phyloP scores from a whole-genome alignment of 2,329 filamentous ascomycete species.

The Fusarium falciforme region DNA sequence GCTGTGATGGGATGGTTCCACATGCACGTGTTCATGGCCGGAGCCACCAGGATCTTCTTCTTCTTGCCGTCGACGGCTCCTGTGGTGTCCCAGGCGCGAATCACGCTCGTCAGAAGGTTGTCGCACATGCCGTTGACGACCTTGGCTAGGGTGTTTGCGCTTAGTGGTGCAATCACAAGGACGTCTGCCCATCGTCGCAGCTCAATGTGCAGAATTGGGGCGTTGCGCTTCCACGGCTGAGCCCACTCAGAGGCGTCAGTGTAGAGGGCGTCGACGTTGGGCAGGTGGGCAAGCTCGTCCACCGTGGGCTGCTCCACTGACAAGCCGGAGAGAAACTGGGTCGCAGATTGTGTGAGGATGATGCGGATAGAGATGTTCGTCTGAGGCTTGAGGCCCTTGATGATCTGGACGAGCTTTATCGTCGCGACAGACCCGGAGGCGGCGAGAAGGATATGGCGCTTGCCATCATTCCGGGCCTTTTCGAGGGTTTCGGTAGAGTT shows the following conservation, averaged over 20 bases:
- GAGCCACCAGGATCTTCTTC: slow-evolving; percentile 80
- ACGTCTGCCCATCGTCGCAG: slow-evolving; percentile 82
- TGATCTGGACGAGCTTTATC: slow-evolving; percentile 82
- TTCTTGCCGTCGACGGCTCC: slow-evolving; percentile 67
- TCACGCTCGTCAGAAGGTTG: slow-evolving; percentile 77
- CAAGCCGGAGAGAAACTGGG: slow-evolving; percentile 81
- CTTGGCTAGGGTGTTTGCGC: slow-evolving; percentile 88
- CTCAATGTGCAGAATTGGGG: slow-evolving; percentile 91
- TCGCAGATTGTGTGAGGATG: slow-evolving; percentile 79
- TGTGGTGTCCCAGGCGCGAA: slow-evolving; percentile 89
- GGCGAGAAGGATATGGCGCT: slow-evolving; percentile 56
- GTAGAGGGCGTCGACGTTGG: slow-evolving; percentile 85
- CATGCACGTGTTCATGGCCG: slow-evolving; percentile 92
- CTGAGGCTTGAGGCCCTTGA: slow-evolving; percentile 64
- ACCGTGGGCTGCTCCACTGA: slow-evolving; percentile 80
- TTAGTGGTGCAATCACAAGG: slow-evolving; percentile 82
- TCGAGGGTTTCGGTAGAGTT: slow-evolving; percentile 49
- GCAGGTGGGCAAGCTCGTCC: slow-evolving; percentile 65
- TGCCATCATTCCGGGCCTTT: slow-evolving; percentile 51
- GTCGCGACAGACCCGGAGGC: slow-evolving; percentile 77
- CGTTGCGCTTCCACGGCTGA: slow-evolving; percentile 79
- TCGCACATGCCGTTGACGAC: slow-evolving; percentile 82
- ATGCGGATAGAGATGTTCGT: slow-evolving; percentile 82
- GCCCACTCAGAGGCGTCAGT: slow-evolving; percentile 88
- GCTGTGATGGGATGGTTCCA: slow-evolving; percentile 86